Evolutionary conservation across 2,329 filamentous ascomycete species (phyloP).

Genomic region (Stagonosporopsis vannaccii): DNA sequence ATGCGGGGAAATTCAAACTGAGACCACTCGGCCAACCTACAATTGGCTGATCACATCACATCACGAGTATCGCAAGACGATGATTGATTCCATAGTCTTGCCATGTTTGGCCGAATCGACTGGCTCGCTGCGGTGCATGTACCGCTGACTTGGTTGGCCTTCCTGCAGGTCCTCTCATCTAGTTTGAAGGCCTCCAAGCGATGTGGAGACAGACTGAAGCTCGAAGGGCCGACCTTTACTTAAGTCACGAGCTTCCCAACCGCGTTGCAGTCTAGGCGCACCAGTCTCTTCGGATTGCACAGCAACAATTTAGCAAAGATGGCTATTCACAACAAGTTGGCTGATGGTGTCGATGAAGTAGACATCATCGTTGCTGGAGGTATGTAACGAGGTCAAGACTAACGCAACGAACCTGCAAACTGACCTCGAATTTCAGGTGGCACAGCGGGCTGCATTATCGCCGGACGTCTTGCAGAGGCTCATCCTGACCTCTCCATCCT

Average conservation of each 20-base stretch:
- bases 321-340: constrained; percentile 46
- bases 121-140: neutral
- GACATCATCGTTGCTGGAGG: constrained; percentile 62
- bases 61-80: neutral
- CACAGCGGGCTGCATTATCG: constrained; percentile 55
- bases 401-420: neutral
- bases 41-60: neutral
- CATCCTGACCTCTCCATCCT: constrained; percentile 60
- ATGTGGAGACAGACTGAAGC: constrained; percentile 8
- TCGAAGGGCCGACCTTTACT: neutral
- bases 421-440: constrained; percentile 23
- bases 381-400: constrained; percentile 24
- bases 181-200: constrained; percentile 16
- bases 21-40: neutral
- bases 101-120: constrained; percentile 11
- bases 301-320: constrained; percentile 15
- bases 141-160: constrained; percentile 10
- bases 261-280: no score
- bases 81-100: neutral
- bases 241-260: constrained; percentile 1
- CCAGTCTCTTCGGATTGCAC: neutral
- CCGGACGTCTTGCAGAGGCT: constrained; percentile 59
- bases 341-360: constrained; percentile 53
- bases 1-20: constrained; percentile 9
- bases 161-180: constrained; percentile 12